phyloP scores from a whole-genome alignment of 169 alveolate genomes.

The Plasmodium chabaudi region DNA sequence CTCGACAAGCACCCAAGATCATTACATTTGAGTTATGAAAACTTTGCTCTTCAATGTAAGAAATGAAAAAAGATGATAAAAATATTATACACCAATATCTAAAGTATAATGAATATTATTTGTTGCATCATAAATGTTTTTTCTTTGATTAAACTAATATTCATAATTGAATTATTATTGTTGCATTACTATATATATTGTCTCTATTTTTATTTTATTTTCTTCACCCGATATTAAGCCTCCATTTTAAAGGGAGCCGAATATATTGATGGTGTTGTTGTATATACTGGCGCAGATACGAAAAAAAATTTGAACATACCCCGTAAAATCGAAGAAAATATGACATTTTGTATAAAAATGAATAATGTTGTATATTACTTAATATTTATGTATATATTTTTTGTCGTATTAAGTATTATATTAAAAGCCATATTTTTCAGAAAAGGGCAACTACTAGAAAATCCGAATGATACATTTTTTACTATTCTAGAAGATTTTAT shows the following conservation, averaged over 20 bases:
- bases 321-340: constrained; percentile 47
- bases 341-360: constrained; percentile 72
- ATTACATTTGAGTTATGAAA: constrained; percentile 45
- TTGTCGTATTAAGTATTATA: constrained; percentile 49
- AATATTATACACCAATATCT: neutral
- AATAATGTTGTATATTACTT: constrained; percentile 72
- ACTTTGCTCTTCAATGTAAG: constrained; percentile 72
- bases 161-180: too few relatives aligned
- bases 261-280: constrained; percentile 74
- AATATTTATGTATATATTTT: constrained; percentile 58
- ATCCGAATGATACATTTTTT: constrained; percentile 21
- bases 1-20: constrained; percentile 74
- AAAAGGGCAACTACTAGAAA: constrained; percentile 4
- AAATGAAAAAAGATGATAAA: constrained; percentile 5
- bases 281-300: constrained; percentile 77
- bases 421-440: constrained; percentile 19
- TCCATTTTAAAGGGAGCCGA: constrained; percentile 70
- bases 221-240: constrained; percentile 21
- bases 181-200: neutral
- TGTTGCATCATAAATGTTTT: too few relatives aligned
- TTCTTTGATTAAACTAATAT: too few relatives aligned
- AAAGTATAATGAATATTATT: too few relatives aligned
- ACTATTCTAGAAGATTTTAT: constrained; percentile 50
- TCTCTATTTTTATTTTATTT: constrained; percentile 9
- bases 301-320: constrained; percentile 75